Conservation (phyloP, 148 eudicot genomes). For the Fagopyrum tataricum region DNA sequence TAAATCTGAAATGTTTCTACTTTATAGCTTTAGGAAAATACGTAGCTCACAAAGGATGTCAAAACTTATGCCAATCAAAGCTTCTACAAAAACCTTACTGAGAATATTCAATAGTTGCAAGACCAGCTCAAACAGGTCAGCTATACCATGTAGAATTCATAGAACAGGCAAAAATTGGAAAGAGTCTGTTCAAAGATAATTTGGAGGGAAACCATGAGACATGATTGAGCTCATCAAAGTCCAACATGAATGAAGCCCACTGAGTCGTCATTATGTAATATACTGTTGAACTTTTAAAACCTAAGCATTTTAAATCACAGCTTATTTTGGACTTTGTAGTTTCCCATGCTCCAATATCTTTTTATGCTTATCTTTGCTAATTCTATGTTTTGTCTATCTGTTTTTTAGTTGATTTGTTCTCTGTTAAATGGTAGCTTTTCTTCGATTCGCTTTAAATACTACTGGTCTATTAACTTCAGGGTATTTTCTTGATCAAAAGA, state of each 20-base stretch:
- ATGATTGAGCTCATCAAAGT: neutral
- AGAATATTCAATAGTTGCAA: neutral
- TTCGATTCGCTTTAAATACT: neutral
- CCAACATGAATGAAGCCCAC: neutral
- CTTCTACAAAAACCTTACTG: neutral
- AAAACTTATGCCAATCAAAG: neutral
- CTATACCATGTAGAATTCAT: neutral
- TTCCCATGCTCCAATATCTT: neutral
- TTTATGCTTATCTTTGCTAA: neutral
- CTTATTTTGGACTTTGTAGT: neutral
- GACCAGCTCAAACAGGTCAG: neutral
- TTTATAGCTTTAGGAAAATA: neutral
- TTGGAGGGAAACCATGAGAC: neutral
- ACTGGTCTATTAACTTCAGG: neutral
- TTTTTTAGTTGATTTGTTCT: neutral
- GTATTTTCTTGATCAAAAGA: neutral
- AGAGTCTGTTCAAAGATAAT: neutral
- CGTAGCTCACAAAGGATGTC: neutral
- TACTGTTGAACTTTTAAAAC: too few species aligned
- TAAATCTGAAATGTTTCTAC: neutral
- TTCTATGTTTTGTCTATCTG: neutral
- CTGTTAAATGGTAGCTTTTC: neutral
- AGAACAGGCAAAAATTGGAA: neutral
- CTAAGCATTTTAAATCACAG: neutral
- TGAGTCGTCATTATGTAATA: neutral